Base-by-base conservation (phyloP, 306 rosid species). In the Arachis hypogaea region DNA sequence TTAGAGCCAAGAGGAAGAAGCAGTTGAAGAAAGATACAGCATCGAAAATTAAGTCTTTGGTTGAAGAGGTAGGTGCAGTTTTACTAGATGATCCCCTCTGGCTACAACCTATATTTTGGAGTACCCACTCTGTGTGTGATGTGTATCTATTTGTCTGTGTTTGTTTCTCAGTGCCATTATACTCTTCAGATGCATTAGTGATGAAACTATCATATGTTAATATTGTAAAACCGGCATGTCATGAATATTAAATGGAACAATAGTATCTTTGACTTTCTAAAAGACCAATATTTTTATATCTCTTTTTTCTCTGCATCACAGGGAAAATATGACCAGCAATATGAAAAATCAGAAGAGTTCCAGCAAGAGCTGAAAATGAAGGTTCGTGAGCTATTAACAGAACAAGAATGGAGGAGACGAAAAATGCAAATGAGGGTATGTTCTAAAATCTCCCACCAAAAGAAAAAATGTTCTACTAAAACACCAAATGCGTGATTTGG, bases 11-110 rank as follows among this genome's bases (percentile, higher is more conserved):
- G 89, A 79, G 96, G 81, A 90, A 88, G 84, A 90, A 88, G 84
- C 91, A 86, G 10, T 70, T 90, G 82, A 88, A 83, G 87, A 90
- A 86, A 74, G 96, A 90, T 78, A 88, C 96, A 68, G 89, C 96
- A 76, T 85, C 89, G 56, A 90, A 90, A 86, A 84, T 90, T 47
- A 88, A 88, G 78, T 90, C 96, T 62, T 64, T 90, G 82, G 91
- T 90, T 57, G 91, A 90, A 66, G 96, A 90, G 93, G 96, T 90
- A 77, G 43, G 63, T 67, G 60, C 14, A 5, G 3, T 78, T 72
- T 65, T 75, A 51, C 73, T 68, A 62, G 36, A 14, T 73, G 33
- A 56, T 60, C 56, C 8, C 22, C 36, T 57, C 33, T 3, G 42
- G 45, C 65, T 69, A 52, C 52, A 30, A 18, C 18, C 44, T 54